Evolutionary conservation across 2,329 filamentous ascomycete species (phyloP).

Genomic region (Venturia asperata): DNA sequence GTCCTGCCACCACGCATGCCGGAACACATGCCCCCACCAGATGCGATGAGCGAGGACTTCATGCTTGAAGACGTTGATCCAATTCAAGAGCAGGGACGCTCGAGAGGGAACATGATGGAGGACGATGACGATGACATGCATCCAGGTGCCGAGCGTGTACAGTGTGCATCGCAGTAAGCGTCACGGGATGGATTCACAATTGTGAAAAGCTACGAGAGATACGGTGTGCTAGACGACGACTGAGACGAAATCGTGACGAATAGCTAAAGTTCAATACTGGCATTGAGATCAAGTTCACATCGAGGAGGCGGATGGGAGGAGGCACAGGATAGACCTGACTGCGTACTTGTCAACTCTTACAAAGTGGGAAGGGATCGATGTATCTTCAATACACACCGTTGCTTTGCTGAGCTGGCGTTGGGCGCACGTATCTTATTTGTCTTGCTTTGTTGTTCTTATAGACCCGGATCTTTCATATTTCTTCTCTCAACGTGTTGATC

Average conservation of each 20-base stretch:
- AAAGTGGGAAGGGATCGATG: not conserved
- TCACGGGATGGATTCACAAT: not conserved
- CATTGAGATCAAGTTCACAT: not conserved
- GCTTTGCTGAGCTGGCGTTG: not conserved
- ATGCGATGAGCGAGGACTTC: constrained; percentile 88
- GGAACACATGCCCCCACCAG: constrained; percentile 61
- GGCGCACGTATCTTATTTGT: not conserved
- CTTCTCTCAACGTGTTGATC: not conserved
- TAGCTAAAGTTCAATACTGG: not conserved
- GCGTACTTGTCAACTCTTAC: not conserved
- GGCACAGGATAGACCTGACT: not conserved
- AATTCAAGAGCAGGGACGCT: constrained; percentile 55
- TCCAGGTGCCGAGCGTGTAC: constrained; percentile 66
- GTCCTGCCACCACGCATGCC: constrained; percentile 69
- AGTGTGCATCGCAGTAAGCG: constrained; percentile 78
- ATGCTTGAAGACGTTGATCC: constrained; percentile 72
- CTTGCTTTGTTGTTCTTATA: not conserved
- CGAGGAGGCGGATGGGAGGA: not conserved
- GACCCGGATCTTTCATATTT: not conserved
- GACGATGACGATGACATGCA: constrained; percentile 58
- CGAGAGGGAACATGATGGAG: constrained; percentile 56
- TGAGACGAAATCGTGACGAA: not conserved
- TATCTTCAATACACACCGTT: not conserved
- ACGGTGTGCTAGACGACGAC: not conserved
- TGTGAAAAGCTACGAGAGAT: not conserved